A percentile compares a stretch with the other conserved stretches of the same genome.
These are phyloP conservation scores for Penstemon davidsonii DNA, from an alignment of 257 asterid genomes.

Conservation along the genomic window DNA sequence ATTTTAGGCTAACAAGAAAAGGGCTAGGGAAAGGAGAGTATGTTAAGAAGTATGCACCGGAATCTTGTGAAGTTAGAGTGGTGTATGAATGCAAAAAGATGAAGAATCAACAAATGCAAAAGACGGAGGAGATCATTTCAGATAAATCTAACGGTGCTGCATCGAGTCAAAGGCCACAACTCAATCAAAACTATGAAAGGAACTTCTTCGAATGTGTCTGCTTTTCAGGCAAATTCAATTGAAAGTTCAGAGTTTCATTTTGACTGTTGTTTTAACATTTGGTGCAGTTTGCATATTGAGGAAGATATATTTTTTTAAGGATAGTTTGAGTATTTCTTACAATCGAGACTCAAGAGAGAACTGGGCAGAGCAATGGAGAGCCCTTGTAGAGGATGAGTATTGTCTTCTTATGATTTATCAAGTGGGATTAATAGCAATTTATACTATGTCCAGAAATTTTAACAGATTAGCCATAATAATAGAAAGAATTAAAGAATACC, in stretches of 20 bases:
- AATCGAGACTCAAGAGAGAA: background rate
- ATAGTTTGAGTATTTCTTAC: background rate
- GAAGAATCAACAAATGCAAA: conserved; percentile 29
- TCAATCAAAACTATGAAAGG: conserved; percentile 35
- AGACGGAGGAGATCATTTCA: conserved; percentile 23
- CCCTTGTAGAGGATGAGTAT: too few relatives aligned
- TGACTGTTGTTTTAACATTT: background rate
- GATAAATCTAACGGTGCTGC: conserved; percentile 26
- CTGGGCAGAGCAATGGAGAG: background rate
- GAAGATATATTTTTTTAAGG: background rate
- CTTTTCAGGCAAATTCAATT: conserved; percentile 49
- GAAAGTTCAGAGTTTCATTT: conserved; percentile 4
- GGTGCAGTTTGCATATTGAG: background rate
- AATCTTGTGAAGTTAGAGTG: conserved; percentile 54
- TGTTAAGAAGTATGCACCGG: conserved; percentile 67
- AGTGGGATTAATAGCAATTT: too few relatives aligned
- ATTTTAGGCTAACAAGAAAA: conserved; percentile 49
- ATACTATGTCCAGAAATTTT: too few relatives aligned
- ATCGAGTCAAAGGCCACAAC: conserved; percentile 31
- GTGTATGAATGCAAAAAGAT: conserved; percentile 46
- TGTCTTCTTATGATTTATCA: too few relatives aligned
- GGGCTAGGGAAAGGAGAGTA: conserved; percentile 61
- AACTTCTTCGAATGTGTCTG: conserved; percentile 65
- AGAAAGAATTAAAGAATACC: too few relatives aligned
- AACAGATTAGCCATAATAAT: too few relatives aligned